Evolutionary conservation across 495 filamentous ascomycete species (phyloP).

Genomic region (Lasiosphaeriaceae sp.): DNA sequence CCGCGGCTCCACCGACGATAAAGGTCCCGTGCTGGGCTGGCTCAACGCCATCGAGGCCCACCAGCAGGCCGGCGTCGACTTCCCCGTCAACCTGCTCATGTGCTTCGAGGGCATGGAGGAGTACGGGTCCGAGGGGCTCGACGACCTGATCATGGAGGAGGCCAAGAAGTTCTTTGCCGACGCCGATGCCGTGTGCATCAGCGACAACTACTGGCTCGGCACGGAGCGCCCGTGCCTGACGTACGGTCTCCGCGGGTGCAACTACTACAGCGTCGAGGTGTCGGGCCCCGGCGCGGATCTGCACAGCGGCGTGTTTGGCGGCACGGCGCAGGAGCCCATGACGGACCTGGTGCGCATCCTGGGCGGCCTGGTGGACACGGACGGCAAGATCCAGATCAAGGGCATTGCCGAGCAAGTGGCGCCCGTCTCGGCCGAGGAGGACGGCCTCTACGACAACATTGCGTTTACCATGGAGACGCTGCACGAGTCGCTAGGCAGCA

Average conservation of each 20-base stretch:
- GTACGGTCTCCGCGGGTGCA: slow-evolving; percentile 95
- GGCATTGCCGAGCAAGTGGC: slow-evolving; percentile 90
- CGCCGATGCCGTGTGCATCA: slow-evolving; percentile 95
- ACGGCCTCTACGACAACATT: slow-evolving; percentile 76
- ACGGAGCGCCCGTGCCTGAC: slow-evolving; percentile 97
- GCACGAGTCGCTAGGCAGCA: slow-evolving; percentile 81
- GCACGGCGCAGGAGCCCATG: slow-evolving; percentile 96
- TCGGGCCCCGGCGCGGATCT: slow-evolving; percentile 89
- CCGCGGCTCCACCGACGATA: slow-evolving; percentile 94
- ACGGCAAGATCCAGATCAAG: slow-evolving; percentile 85
- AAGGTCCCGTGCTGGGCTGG: slow-evolving; percentile 97
- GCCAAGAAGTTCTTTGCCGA: slow-evolving; percentile 90
- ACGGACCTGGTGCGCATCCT: slow-evolving; percentile 85
- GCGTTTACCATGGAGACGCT: slow-evolving; percentile 94
- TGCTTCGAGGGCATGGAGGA: slow-evolving; percentile 99
- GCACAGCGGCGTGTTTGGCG: slow-evolving; percentile 94
- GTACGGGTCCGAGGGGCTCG: slow-evolving; percentile 93
- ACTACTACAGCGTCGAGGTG: slow-evolving; percentile 88
- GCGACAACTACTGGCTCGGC: slow-evolving; percentile 99
- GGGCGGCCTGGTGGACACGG: slow-evolving; percentile 74
- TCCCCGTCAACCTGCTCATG: slow-evolving; percentile 98
- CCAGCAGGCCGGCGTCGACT: slow-evolving; percentile 85
- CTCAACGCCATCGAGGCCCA: slow-evolving; percentile 97
- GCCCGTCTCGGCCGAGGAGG: slow-evolving; percentile 80
- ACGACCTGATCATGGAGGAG: slow-evolving; percentile 88